phyloP scores from a whole-genome alignment of 306 rosid genomes.

The Ziziphus jujuba region DNA sequence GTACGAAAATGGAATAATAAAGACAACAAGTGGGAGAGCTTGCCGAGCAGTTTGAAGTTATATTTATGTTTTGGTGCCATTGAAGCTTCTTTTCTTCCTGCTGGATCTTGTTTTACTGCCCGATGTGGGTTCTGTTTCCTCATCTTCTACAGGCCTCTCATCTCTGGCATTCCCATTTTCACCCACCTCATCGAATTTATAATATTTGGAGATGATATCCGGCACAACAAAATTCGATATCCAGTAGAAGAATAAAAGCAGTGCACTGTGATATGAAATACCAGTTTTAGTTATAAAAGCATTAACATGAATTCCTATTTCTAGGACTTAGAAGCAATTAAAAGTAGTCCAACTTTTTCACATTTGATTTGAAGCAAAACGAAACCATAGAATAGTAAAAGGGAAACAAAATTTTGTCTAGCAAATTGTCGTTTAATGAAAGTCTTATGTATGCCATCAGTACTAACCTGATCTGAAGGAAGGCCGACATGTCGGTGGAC shows the following conservation, averaged over 20 bases:
- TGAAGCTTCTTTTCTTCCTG: constrained; percentile 3
- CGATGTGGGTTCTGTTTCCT: not conserved
- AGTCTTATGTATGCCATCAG: no score
- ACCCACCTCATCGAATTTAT: constrained; percentile 23
- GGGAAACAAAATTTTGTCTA: no score
- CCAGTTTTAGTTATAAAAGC: not conserved
- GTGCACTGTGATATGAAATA: constrained; percentile 38
- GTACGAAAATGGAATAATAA: no score
- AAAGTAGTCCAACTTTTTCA: no score
- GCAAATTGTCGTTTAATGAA: no score
- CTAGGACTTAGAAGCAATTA: no score
- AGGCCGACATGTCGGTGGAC: constrained; percentile 38
- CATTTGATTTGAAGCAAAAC: no score
- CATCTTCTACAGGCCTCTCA: constrained; percentile 3
- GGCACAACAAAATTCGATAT: constrained; percentile 57
- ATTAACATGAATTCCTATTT: not conserved
- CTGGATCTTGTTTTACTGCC: not conserved
- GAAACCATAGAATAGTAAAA: no score
- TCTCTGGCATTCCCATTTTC: constrained; percentile 41
- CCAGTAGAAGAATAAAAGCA: constrained; percentile 41
- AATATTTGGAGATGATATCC: constrained; percentile 35
- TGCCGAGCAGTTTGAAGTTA: no score
- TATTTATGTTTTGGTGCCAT: no score
- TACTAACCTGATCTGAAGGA: constrained; percentile 43
- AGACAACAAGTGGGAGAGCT: no score